Evolutionary conservation across 768 basidiomycete genomes (phyloP).

Genomic region (Tylopilus felleus): DNA sequence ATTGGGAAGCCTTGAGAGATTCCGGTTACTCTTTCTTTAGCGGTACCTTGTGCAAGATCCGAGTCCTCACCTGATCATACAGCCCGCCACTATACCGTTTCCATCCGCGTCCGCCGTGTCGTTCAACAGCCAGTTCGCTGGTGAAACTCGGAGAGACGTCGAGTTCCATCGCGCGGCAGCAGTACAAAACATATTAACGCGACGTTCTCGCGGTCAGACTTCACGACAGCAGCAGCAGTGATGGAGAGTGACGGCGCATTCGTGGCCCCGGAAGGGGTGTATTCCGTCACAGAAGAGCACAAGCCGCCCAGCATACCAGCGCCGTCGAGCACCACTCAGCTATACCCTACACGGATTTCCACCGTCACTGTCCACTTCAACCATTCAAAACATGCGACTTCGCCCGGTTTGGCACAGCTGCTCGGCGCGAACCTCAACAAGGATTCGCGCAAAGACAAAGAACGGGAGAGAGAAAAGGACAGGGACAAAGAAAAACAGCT

Average conservation of each 20-base stretch:
- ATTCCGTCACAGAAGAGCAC: conserved; percentile 84
- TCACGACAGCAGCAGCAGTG: conserved; percentile 4
- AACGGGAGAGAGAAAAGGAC: conserved; percentile 35
- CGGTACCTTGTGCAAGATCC: conserved; percentile 26
- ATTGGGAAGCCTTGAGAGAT: conserved; percentile 1
- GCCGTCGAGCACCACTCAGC: conserved; percentile 32
- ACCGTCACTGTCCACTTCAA: conserved; percentile 63
- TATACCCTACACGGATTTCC: conserved; percentile 62
- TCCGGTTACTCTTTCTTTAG: background rate
- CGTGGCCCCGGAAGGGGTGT: conserved; percentile 87
- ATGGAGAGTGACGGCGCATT: conserved; percentile 87
- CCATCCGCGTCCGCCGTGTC: background rate
- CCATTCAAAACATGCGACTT: conserved; percentile 46
- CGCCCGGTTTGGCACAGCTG: conserved; percentile 64
- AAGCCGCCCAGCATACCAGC: conserved; percentile 53
- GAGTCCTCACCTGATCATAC: conserved; percentile 6
- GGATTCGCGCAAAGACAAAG: conserved; percentile 49
- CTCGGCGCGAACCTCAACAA: conserved; percentile 58
- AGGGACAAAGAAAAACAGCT: conserved; percentile 38
- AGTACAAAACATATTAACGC: background rate
- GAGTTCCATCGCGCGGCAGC: background rate
- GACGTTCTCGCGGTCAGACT: conserved; percentile 17
- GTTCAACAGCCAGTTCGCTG: background rate
- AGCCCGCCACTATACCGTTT: conserved; percentile 9
- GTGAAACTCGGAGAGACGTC: background rate